These are phyloP conservation scores for Xanthoconium separans DNA, from an alignment of 1,284 basidiomycete genomes.

Conservation along the genomic window DNA sequence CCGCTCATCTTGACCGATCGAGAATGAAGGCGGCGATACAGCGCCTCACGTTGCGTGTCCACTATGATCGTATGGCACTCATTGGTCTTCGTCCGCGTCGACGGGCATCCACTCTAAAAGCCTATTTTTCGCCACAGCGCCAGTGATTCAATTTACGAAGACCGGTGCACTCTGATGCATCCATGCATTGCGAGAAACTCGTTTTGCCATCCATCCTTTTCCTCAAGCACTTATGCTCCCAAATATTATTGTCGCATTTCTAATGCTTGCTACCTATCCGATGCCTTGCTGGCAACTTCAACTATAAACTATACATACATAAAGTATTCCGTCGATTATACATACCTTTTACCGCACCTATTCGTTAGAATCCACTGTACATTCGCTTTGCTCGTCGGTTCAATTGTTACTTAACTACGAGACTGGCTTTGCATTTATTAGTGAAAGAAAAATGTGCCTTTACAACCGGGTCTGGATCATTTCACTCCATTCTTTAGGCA, in stretches of 20 bases:
- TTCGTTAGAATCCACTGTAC: constrained; percentile 1
- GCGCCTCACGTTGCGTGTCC: constrained; percentile 57
- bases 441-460: neutral
- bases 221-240: neutral
- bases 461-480: no score
- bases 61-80: constrained; percentile 54
- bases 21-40: constrained; percentile 65
- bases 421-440: neutral
- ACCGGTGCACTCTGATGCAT: neutral
- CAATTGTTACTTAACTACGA: neutral
- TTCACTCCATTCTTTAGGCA: no score
- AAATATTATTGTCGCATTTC: neutral
- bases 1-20: constrained; percentile 70
- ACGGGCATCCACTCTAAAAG: constrained; percentile 28
- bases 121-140: constrained; percentile 31
- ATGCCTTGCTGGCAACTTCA: neutral
- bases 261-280: neutral
- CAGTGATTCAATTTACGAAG: constrained; percentile 3
- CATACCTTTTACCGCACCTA: neutral
- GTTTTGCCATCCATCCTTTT: neutral
- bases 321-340: constrained; percentile 27
- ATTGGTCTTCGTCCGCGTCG: constrained; percentile 17
- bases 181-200: neutral
- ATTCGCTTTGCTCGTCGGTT: neutral
- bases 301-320: no score